Percentiles rank a stretch among this genome's conserved stretches.
These are phyloP conservation scores for Benincasa hispida DNA, from an alignment of 306 rosid species.

Conservation along the genomic window DNA sequence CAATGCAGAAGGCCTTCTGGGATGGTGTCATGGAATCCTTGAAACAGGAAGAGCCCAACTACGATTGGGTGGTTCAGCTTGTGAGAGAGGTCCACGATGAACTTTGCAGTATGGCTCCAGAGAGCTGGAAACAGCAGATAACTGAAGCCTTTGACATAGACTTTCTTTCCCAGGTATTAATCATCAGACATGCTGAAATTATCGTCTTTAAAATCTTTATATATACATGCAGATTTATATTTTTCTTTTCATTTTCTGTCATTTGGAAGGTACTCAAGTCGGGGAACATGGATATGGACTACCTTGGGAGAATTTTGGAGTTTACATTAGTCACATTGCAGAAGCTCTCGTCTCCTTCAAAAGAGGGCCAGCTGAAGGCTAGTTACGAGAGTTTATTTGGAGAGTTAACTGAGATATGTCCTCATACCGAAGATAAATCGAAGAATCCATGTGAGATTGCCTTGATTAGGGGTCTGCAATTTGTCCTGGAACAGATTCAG, in stretches of 20 bases:
- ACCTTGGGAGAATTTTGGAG: conserved; percentile 74
- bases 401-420: conserved; percentile 60
- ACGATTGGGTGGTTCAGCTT: conserved; percentile 55
- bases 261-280: conserved; percentile 57
- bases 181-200: neutral
- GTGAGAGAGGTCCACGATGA: conserved; percentile 81
- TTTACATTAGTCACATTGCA: conserved; percentile 67
- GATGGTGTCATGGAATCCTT: conserved; percentile 71
- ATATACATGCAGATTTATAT: neutral
- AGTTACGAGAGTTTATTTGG: conserved; percentile 36
- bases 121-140: conserved; percentile 68
- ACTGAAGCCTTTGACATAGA: conserved; percentile 63
- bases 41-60: conserved; percentile 53
- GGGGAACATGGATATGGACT: conserved; percentile 62
- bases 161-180: conserved; percentile 60
- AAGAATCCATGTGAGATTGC: conserved; percentile 49
- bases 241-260: conserved; percentile 13
- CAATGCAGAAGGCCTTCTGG: conserved; percentile 93
- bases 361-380: conserved; percentile 52
- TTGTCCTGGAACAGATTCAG: conserved; percentile 88
- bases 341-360: conserved; percentile 72
- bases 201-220: neutral
- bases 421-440: conserved; percentile 31
- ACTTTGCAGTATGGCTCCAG: conserved; percentile 74
- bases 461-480: conserved; percentile 69